These are phyloP conservation scores for Forsythia suspensa DNA, from an alignment of 257 asterid genomes.

Conservation along the genomic window DNA sequence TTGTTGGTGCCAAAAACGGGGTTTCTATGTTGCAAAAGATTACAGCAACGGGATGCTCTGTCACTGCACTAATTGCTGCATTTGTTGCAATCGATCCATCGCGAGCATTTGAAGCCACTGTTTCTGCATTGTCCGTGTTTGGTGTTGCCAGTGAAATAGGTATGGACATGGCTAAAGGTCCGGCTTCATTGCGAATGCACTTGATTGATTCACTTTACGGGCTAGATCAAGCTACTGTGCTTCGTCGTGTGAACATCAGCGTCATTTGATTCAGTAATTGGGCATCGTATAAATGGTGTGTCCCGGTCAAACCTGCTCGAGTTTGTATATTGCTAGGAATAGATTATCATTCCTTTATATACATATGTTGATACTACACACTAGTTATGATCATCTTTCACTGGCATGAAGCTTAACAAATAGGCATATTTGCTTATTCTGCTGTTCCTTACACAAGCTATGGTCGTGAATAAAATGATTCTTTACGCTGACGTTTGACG, in stretches of 20 bases:
- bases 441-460: not conserved
- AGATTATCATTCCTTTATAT: not conserved
- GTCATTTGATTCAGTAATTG: conserved; percentile 20
- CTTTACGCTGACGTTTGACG: not conserved
- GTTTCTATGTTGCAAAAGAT: conserved; percentile 82
- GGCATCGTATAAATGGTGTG: not conserved
- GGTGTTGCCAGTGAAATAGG: conserved; percentile 79
- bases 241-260: conserved; percentile 41
- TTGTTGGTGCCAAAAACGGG: conserved; percentile 70
- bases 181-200: conserved; percentile 72
- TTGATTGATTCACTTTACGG: conserved; percentile 69
- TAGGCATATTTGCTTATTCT: not conserved
- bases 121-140: conserved; percentile 75
- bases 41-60: conserved; percentile 91
- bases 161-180: conserved; percentile 66
- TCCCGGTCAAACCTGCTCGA: not conserved
- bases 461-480: not conserved
- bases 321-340: not conserved
- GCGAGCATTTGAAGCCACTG: conserved; percentile 73
- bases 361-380: not conserved
- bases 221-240: conserved; percentile 45
- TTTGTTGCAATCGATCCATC: conserved; percentile 68
- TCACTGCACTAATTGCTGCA: conserved; percentile 82
- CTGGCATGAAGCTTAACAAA: not conserved
- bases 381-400: not conserved